Base-by-base conservation (phyloP, 2,329 filamentous ascomycete genomes). In the Fusarium veterinarium region DNA sequence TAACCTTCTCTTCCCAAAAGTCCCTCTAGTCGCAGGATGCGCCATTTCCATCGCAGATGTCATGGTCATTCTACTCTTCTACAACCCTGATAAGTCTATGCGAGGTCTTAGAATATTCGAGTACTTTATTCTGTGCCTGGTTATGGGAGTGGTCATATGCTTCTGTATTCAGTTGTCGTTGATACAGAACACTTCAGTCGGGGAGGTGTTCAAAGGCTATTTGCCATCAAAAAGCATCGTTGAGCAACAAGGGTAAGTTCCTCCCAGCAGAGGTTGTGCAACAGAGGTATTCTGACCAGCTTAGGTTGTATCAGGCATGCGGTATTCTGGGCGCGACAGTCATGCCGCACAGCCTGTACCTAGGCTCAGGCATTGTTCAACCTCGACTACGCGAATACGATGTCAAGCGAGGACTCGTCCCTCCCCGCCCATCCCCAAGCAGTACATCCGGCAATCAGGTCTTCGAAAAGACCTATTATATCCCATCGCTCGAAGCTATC, bases 251-350 rank as follows among this genome's bases (percentile, higher is more conserved):
- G 91, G 86, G 81, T 86, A 74, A 66, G 81, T 66, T 30, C 7
- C 4, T 3, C 4, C 11, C 2, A 0, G 0, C 20, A 23, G 1
- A 5, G 0, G 0, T 3, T 16, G 1, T 25, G 16, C 0, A 16
- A 4, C 1, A 8, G 8, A 25, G 3, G 0, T 9, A 7, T 19
- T 19, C 49, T 52, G 9, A 52, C 13, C 23, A 7, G 9, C 0
- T 0, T 5, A 53, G 49, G 4, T 12, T 53, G 1, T 93, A 92
- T 78, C 91, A 93, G 80, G 88, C 92, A 3, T 95, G 92, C 71
- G 92, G 92, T 57, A 95, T 95, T 64, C 84, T 95, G 0, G 92
- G 92, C 4, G 92, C 92, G 7, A 95, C 92, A 1, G 91, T 92
- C 30, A 92, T 92, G 91, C 91, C 91, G 8, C 91, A 92, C 75